Base-by-base conservation (phyloP, 768 basidiomycete genomes). In the Dacryopinax spathularia region DNA sequence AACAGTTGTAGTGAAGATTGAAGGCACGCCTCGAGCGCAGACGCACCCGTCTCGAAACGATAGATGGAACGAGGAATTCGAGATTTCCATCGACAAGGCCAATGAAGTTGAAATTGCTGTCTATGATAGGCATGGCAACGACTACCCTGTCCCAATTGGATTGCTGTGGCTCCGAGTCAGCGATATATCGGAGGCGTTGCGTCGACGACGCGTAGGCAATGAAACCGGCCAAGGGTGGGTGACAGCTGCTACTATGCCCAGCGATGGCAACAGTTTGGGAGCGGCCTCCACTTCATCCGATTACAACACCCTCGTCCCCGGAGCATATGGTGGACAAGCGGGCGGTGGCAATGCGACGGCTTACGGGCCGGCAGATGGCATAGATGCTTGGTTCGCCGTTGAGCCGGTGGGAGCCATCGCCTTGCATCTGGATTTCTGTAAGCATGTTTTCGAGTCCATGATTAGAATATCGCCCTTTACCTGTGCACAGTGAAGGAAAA, bases 51-150 rank as follows among this genome's bases (percentile, higher is more conserved):
- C 92, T 10, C 86, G 92, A 65, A 96, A 88, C 31, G 96, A 98
- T 75, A 86, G 89, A 44, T 99, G 96, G 96, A 91, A 91, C 72
- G 94, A 99, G 75, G 90, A 93, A 65, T 97, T 98, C 66, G 92
- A 95, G 74, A 91, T 99, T 65, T 80, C 86, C 0, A 89, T 98
- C 37, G 95, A 98, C 78, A 98, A 98, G 75, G 94, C 95, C 15
- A 97, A 95, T 72, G 96, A 99, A 79, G 89, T 97, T 60, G 96
- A 98, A 76, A 86, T 99, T 61, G 89, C 91, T 33, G 83, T 99
- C 33, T 93, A 92, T 70, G 96, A 99, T 75, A 91, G 91, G 69
- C 89, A 90, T 70, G 72, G 85, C 63, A 90, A 92, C 66, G 77
- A 78, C 15, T 82, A 91, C 68, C 86, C 91, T 0, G 82, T 89